A percentile compares a stretch with the other conserved stretches of the same genome.
Evolutionary conservation across 1,284 basidiomycete species (phyloP).

Genomic region (Heliocybe sulcata): DNA sequence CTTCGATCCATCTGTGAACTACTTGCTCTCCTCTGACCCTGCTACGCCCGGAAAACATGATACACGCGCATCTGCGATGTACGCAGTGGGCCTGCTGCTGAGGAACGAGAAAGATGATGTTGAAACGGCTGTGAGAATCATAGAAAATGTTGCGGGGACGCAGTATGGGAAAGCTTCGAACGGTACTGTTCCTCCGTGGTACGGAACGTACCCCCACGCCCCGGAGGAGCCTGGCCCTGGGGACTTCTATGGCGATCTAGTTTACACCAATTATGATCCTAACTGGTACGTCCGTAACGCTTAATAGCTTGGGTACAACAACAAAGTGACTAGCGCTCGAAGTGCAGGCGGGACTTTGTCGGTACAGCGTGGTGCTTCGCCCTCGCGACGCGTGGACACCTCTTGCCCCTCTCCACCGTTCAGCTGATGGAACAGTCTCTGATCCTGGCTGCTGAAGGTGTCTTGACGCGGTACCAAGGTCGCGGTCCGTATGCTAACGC

Average conservation of each 20-base stretch:
- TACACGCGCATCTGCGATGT: constrained; percentile 5
- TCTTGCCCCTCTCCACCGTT: constrained; percentile 2
- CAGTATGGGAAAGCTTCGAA: background rate
- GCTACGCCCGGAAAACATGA: constrained; percentile 3
- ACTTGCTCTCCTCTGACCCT: background rate
- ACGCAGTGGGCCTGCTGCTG: constrained; percentile 3
- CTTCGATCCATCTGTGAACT: background rate
- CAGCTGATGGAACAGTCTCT: constrained; percentile 2
- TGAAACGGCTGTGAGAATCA: background rate
- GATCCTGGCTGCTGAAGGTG: background rate
- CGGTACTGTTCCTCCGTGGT: constrained; percentile 1
- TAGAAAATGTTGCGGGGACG: background rate
- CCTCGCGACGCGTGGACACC: background rate
- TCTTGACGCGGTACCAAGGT: constrained; percentile 3
- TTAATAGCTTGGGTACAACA: too few relatives aligned
- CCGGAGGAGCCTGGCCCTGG: constrained; percentile 5
- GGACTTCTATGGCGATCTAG: background rate
- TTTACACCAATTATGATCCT: constrained; percentile 4
- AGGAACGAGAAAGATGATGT: constrained; percentile 2
- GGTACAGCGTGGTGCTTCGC: constrained; percentile 4
- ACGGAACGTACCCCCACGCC: constrained; percentile 6
- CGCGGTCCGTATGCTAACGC: constrained; percentile 4
- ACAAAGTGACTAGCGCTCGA: too few relatives aligned
- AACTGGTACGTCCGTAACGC: constrained; percentile 3
- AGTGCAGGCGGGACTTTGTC: constrained; percentile 7